Conservation (phyloP, 768 basidiomycete genomes). For the Pulveroboletus frians region DNA sequence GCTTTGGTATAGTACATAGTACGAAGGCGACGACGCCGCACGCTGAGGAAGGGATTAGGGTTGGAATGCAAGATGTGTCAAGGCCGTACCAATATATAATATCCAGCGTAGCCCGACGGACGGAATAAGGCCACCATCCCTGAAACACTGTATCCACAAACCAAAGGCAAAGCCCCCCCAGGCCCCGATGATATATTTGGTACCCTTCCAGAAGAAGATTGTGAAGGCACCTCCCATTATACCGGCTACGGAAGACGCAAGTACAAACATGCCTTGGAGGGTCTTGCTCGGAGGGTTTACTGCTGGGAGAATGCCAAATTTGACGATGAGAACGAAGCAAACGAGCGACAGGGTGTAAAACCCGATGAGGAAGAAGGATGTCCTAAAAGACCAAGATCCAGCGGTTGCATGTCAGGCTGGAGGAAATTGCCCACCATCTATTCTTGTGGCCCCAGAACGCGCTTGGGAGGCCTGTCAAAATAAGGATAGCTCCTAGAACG, state of each 20-base stretch:
- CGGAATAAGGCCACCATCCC: conserved; percentile 73
- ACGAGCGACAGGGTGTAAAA: conserved; percentile 86
- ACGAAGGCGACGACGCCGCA: conserved; percentile 76
- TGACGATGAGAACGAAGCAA: conserved; percentile 82
- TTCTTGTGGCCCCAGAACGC: conserved; percentile 95
- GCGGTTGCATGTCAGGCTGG: not conserved
- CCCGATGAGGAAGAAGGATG: conserved; percentile 89
- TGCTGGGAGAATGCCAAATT: conserved; percentile 81
- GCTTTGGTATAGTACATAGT: conserved; percentile 76
- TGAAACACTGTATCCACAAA: conserved; percentile 84
- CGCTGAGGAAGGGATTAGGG: conserved; percentile 36
- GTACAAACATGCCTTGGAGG: conserved; percentile 85
- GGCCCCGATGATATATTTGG: conserved; percentile 68
- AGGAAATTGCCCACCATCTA: conserved; percentile 59
- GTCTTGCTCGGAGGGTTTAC: conserved; percentile 75
- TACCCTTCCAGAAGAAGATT: conserved; percentile 90
- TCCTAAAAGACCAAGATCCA: conserved; percentile 45
- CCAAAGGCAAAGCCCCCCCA: conserved; percentile 75
- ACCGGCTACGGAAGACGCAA: conserved; percentile 75
- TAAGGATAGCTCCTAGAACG: conserved; percentile 82
- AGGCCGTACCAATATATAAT: conserved; percentile 65
- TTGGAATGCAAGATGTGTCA: conserved; percentile 16
- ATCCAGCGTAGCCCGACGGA: conserved; percentile 84
- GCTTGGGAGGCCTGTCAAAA: conserved; percentile 83
- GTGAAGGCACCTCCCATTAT: conserved; percentile 78